Evolutionary conservation across 768 basidiomycete genomes (phyloP).

Genomic region (Russula vinacea): DNA sequence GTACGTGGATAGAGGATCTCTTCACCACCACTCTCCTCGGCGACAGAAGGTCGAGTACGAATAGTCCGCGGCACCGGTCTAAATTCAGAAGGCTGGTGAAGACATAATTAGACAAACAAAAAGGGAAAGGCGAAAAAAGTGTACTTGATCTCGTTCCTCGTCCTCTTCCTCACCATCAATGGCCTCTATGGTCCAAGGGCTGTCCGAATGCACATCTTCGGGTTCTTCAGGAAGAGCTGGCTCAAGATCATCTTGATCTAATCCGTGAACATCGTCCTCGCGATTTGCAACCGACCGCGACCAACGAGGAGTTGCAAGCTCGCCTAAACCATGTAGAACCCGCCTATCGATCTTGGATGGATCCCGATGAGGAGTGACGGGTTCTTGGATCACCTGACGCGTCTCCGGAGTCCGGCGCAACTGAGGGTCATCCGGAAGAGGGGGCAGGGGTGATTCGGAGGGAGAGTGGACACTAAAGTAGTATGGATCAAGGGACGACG

Average conservation of each 20-base stretch:
- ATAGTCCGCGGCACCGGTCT: constrained; percentile 48
- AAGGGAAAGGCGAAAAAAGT: constrained; percentile 27
- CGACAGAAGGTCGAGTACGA: constrained; percentile 59
- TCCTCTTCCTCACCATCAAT: constrained; percentile 71
- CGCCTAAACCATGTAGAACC: constrained; percentile 90
- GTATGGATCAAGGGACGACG: constrained; percentile 84
- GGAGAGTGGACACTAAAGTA: constrained; percentile 76
- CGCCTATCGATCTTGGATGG: constrained; percentile 80
- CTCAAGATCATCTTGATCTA: constrained; percentile 37
- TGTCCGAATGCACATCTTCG: constrained; percentile 62
- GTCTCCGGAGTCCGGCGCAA: constrained; percentile 63
- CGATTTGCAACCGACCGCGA: constrained; percentile 48
- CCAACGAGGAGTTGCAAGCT: constrained; percentile 96
- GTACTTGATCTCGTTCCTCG: constrained; percentile 68
- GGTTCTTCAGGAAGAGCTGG: constrained; percentile 33
- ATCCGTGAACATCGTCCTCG: constrained; percentile 35
- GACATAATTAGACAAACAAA: constrained; percentile 11
- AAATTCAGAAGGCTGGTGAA: constrained; percentile 43
- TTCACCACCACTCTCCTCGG: constrained; percentile 86
- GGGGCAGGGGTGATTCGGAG: constrained; percentile 60
- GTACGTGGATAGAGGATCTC: constrained; percentile 83
- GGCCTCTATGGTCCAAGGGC: constrained; percentile 87
- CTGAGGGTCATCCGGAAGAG: constrained; percentile 38
- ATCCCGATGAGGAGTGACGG: constrained; percentile 71
- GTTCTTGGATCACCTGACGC: constrained; percentile 44